Conservation (phyloP, 140 eudicot genomes). For the Bidens hawaiensis region DNA sequence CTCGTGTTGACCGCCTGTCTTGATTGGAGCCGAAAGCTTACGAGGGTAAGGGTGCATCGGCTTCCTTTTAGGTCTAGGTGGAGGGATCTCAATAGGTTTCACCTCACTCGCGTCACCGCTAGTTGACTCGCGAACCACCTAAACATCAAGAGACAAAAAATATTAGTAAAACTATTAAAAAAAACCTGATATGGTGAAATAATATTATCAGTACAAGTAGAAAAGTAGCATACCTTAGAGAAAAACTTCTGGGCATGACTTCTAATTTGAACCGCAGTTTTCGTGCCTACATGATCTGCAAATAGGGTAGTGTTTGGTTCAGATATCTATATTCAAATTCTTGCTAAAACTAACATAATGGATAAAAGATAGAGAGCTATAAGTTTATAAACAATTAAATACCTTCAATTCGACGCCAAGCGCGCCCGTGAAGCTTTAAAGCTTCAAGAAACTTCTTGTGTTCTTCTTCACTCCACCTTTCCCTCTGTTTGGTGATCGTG, state of each 20-base stretch:
- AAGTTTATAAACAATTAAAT: too few species aligned
- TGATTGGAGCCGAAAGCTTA: constrained; percentile 38
- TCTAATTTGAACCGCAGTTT: constrained; percentile 15
- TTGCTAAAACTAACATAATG: too few species aligned
- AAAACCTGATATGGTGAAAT: too few species aligned
- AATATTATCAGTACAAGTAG: neutral
- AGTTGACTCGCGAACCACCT: constrained; percentile 73
- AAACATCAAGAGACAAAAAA: constrained; percentile 4
- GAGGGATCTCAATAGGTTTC: constrained; percentile 88
- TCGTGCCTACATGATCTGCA: neutral
- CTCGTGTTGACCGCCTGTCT: constrained; percentile 22
- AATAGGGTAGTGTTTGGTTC: too few species aligned
- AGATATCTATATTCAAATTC: too few species aligned
- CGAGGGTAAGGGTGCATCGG: constrained; percentile 98
- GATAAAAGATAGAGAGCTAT: too few species aligned
- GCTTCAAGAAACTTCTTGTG: too few species aligned
- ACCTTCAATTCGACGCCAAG: constrained; percentile 89
- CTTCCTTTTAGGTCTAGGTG: constrained; percentile 92
- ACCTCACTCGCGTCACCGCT: constrained; percentile 36
- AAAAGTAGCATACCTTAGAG: constrained; percentile 49
- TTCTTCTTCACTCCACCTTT: constrained; percentile 20
- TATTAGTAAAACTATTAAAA: too few species aligned
- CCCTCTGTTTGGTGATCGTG: constrained; percentile 20
- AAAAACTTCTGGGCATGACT: constrained; percentile 98
- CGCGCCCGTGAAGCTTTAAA: too few species aligned